Base-by-base conservation (phyloP, 257 asterid genomes). In the Lavandula angustifolia region DNA sequence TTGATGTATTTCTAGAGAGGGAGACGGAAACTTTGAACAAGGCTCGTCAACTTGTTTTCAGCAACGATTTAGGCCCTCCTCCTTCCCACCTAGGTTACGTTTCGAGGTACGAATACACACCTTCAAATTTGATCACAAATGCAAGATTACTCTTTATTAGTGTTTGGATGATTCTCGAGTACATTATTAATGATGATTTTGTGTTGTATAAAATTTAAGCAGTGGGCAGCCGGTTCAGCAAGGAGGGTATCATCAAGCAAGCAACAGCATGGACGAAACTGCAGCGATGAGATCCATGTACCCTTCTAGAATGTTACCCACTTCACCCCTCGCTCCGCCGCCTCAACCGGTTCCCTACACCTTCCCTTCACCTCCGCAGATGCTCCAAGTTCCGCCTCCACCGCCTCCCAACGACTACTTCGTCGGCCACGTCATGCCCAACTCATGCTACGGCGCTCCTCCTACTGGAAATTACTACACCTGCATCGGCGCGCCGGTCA, bases 1-100 rank as follows among this genome's bases (percentile, higher is more conserved):
- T 73, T 40, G 62, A 2, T 12, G 8, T 51, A 54, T 1, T 48
- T 17, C 32, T 81, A 92, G 98, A 92, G 81, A 89, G 96, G 84
- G 96, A 92, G 85, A 89, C 96, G 35, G 98, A 92, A 78, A 88
- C 96, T 44, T 78, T 92, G 79, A 87, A 89, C 85, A 87, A 85
- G 59, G 98, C 98, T 69, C 95, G 98, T 60, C 95, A 87, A 50
- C 86, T 92, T 72, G 96, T 92, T 55, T 85, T 84, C 85, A 78
- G 78, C 32, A 92, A 81, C 63, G 96, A 92, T 80, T 62, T 89
- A 54, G 79, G 86, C 64, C 71, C 69, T 48, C 94, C 83, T 34
- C 70, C 76, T 70, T 22, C 27, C 27, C 88, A 81, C 68, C 58
- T 83, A 42, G 87, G 96, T 81, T 87, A 79, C 48, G 79, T 70